Conservation (phyloP, 2,329 filamentous ascomycete genomes). For the Scolecobasidium constrictum region DNA sequence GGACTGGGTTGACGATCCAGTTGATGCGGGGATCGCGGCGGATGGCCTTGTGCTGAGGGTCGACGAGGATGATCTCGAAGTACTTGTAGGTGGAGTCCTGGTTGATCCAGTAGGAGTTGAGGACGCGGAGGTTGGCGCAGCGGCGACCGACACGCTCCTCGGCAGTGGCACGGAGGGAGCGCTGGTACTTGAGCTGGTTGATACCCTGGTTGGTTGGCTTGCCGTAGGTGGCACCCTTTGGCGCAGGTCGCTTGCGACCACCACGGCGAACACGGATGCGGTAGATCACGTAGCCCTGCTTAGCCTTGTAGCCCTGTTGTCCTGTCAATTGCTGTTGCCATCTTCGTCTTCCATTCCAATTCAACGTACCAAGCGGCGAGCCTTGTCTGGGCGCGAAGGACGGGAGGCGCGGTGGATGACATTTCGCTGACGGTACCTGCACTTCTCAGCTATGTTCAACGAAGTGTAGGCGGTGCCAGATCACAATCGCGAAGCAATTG, state of each 20-base stretch:
- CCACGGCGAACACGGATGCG: slow-evolving; percentile 95
- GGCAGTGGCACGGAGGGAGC: slow-evolving; percentile 91
- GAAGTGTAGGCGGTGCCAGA: slow-evolving; percentile 53
- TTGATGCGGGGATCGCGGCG: slow-evolving; percentile 98
- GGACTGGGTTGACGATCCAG: slow-evolving; percentile 99
- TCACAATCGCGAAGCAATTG: not conserved
- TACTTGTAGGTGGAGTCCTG: slow-evolving; percentile 99
- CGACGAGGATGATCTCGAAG: slow-evolving; percentile 99
- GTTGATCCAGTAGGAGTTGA: slow-evolving; percentile 99
- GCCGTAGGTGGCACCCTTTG: slow-evolving; percentile 99
- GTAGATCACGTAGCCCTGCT: slow-evolving; percentile 99
- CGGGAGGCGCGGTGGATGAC: slow-evolving; percentile 98
- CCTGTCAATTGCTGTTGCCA: not conserved
- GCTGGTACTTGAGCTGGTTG: slow-evolving; percentile 99
- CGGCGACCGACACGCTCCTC: slow-evolving; percentile 99
- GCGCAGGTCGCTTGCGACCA: slow-evolving; percentile 93
- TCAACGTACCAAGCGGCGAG: slow-evolving; percentile 69
- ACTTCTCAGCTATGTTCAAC: slow-evolving; percentile 99
- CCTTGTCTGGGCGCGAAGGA: slow-evolving; percentile 98
- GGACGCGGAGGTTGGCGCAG: slow-evolving; percentile 96
- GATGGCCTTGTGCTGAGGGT: slow-evolving; percentile 99
- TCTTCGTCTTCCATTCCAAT: too few relatives aligned
- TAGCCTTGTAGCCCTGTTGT: slow-evolving; percentile 86
- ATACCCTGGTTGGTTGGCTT: slow-evolving; percentile 99
- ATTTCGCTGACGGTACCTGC: slow-evolving; percentile 99